These are phyloP conservation scores for Potentilla sterilis DNA, from an alignment of 306 rosid species.

Conservation along the genomic window DNA sequence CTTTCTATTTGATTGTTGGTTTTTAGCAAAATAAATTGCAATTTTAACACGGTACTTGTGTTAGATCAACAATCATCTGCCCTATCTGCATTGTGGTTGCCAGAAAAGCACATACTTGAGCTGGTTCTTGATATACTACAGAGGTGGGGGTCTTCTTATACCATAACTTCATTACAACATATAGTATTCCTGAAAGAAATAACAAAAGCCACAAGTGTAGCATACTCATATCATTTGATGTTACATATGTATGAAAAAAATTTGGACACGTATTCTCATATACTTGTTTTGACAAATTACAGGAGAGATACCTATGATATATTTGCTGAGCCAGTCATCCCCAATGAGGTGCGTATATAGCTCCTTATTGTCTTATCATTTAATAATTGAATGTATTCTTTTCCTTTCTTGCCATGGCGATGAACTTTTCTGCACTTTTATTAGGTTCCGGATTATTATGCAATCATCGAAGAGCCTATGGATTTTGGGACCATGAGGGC, in stretches of 20 bases:
- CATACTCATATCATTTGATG: neutral
- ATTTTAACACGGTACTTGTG: conserved; percentile 13
- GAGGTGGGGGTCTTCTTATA: conserved; percentile 36
- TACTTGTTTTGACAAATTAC: conserved; percentile 13
- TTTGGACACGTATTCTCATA: conserved; percentile 8
- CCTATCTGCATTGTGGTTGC: conserved; percentile 34
- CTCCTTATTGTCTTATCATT: neutral
- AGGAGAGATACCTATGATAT: conserved; percentile 66
- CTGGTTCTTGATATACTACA: conserved; percentile 60
- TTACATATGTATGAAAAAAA: neutral
- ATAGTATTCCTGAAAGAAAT: neutral
- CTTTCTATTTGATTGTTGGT: neutral
- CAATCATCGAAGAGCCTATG: conserved; percentile 61
- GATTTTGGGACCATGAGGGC: conserved; percentile 88
- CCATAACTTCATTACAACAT: neutral
- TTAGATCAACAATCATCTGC: conserved; percentile 37
- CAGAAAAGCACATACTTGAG: conserved; percentile 57
- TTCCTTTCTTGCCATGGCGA: conserved; percentile 4
- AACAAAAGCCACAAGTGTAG: neutral
- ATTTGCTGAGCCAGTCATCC: conserved; percentile 75
- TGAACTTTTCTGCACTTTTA: conserved; percentile 17
- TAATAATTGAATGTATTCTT: conserved; percentile 1
- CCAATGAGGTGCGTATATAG: conserved; percentile 44
- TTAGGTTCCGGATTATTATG: conserved; percentile 63
- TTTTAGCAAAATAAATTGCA: neutral